These are phyloP conservation scores for Rhynchospora pubera DNA, from an alignment of 176 grass and related monocot species.

Conservation along the genomic window DNA sequence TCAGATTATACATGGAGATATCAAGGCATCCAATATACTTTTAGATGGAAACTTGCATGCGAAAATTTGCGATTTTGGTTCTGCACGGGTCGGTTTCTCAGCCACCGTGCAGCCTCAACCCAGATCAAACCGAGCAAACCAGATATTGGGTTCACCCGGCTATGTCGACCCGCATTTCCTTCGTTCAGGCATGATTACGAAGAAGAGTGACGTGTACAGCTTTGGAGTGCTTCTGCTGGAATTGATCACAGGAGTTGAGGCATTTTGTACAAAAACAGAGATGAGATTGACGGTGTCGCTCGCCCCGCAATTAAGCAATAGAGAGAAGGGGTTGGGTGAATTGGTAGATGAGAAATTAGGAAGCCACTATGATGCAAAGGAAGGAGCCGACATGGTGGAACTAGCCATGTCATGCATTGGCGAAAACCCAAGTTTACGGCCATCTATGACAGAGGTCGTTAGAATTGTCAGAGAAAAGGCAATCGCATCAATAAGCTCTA, in stretches of 20 bases:
- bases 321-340: constrained; percentile 1
- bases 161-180: constrained; percentile 80
- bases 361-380: constrained; percentile 16
- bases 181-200: constrained; percentile 56
- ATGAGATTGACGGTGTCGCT: constrained; percentile 39
- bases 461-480: constrained; percentile 42
- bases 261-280: constrained; percentile 45
- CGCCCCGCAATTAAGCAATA: constrained; percentile 20
- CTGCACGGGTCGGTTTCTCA: constrained; percentile 44
- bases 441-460: constrained; percentile 70
- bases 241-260: constrained; percentile 56
- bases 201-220: constrained; percentile 88
- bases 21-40: constrained; percentile 86
- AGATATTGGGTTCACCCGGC: constrained; percentile 63
- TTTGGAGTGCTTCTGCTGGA: constrained; percentile 92
- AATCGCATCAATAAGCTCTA: constrained; percentile 5
- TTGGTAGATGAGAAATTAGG: constrained; percentile 36
- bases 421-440: constrained; percentile 49
- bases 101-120: constrained; percentile 23
- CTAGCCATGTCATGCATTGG: constrained; percentile 47
- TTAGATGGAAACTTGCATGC: constrained; percentile 47
- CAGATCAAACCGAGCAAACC: constrained; percentile 24
- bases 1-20: constrained; percentile 70
- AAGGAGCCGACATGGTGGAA: constrained; percentile 34
- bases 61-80: constrained; percentile 91